These are phyloP conservation scores for Salvia hispanica DNA, from an alignment of 257 asterid species.

Conservation along the genomic window DNA sequence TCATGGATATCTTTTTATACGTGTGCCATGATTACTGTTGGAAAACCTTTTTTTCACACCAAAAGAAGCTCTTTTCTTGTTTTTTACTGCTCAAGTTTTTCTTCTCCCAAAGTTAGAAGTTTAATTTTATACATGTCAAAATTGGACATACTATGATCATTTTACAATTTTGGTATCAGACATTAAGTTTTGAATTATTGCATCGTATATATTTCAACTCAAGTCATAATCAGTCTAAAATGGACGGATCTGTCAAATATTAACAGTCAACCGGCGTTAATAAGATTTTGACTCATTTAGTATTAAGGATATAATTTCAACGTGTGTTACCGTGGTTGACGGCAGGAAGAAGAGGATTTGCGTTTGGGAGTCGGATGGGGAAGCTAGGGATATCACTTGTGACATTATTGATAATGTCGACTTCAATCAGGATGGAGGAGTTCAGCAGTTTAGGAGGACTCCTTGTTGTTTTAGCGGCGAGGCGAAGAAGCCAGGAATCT, in stretches of 20 bases:
- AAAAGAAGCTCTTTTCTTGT: conserved; percentile 31
- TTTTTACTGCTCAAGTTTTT: conserved; percentile 19
- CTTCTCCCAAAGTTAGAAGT: neutral
- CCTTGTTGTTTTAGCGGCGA: conserved; percentile 51
- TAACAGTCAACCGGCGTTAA: no score
- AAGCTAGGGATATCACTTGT: conserved; percentile 61
- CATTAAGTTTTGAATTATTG: no score
- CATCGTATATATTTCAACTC: no score
- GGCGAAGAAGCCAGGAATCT: conserved; percentile 58
- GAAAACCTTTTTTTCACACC: conserved; percentile 26
- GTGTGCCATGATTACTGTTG: conserved; percentile 26
- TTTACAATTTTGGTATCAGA: no score
- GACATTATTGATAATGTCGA: conserved; percentile 51
- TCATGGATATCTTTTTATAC: conserved; percentile 7
- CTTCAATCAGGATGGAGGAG: conserved; percentile 38
- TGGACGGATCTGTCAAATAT: no score
- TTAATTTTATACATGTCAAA: no score
- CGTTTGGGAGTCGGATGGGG: conserved; percentile 65
- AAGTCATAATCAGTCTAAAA: no score
- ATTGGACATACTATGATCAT: no score
- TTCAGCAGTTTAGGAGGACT: conserved; percentile 52
- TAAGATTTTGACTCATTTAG: no score
- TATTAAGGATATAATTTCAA: no score
- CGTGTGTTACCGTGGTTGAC: conserved; percentile 28
- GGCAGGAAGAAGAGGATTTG: conserved; percentile 52